Evolutionary conservation across 305 asterid genomes (phyloP).

Genomic region (Fraxinus sp.): DNA sequence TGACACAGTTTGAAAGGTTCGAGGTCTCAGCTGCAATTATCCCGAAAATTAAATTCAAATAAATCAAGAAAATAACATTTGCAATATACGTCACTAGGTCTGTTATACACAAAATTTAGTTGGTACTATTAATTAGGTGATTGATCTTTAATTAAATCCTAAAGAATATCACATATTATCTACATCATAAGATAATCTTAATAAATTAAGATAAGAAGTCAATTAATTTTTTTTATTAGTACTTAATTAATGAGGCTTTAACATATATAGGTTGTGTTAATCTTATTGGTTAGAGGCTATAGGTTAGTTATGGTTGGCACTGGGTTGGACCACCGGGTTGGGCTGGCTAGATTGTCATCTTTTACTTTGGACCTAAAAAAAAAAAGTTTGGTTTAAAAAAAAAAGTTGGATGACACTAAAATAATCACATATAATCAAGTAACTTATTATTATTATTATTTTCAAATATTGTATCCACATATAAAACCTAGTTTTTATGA

Average conservation of each 20-base stretch:
- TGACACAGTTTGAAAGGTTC: no score
- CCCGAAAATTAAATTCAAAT: background rate
- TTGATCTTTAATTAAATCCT: slow-evolving; percentile 17
- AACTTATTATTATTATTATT: no score
- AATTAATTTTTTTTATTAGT: background rate
- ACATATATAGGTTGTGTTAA: background rate
- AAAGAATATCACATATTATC: slow-evolving; percentile 11
- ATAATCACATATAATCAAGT: background rate
- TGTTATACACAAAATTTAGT: slow-evolving; percentile 28
- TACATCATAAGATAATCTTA: slow-evolving; percentile 11
- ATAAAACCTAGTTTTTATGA: background rate
- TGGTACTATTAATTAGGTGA: slow-evolving; percentile 24
- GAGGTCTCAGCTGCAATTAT: no score
- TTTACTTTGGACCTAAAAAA: slow-evolving; percentile 21
- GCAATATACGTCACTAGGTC: background rate
- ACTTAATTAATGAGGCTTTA: background rate
- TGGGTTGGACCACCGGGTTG: slow-evolving; percentile 39
- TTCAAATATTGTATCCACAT: background rate
- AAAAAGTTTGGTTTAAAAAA: background rate
- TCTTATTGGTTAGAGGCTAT: slow-evolving; percentile 15
- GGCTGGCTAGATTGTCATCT: slow-evolving; percentile 34
- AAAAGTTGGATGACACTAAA: background rate
- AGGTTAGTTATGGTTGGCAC: slow-evolving; percentile 32
- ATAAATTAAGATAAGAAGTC: slow-evolving; percentile 25
- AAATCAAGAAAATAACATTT: background rate